These are phyloP conservation scores for Xylaria sp. DNA, from an alignment of 2,329 filamentous ascomycete genomes.

Conservation along the genomic window DNA sequence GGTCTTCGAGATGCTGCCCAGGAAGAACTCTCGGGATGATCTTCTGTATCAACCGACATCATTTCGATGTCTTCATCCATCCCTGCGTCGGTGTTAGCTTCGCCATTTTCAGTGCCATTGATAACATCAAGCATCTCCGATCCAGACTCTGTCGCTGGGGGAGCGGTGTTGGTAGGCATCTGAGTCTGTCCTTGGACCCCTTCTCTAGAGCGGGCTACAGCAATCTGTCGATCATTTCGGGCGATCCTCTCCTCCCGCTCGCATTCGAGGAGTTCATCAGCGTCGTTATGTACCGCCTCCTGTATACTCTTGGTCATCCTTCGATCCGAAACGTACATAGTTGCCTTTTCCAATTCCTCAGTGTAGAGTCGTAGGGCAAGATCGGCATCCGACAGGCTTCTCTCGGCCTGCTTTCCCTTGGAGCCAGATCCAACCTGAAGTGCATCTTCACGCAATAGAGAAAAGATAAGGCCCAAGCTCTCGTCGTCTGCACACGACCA, in stretches of 20 bases:
- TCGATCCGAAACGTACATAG: slow-evolving; percentile 34
- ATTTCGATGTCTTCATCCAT: neutral
- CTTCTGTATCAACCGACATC: neutral
- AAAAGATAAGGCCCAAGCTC: slow-evolving; percentile 24
- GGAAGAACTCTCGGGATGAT: slow-evolving; percentile 38
- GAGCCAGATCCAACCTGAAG: neutral
- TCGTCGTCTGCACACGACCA: slow-evolving; percentile 29
- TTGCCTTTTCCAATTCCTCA: slow-evolving; percentile 36
- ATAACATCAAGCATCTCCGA: slow-evolving; percentile 34
- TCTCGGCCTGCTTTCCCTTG: slow-evolving; percentile 41
- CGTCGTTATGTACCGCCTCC: slow-evolving; percentile 37
- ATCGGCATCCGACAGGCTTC: slow-evolving; percentile 34
- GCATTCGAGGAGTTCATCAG: slow-evolving; percentile 28
- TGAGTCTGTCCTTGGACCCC: neutral
- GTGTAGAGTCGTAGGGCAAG: slow-evolving; percentile 38
- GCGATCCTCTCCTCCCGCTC: slow-evolving; percentile 33
- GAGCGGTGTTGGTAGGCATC: neutral
- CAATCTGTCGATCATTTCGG: slow-evolving; percentile 31
- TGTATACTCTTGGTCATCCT: slow-evolving; percentile 43
- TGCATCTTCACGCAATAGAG: slow-evolving; percentile 23
- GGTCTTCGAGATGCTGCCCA: slow-evolving; percentile 37
- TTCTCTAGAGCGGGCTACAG: slow-evolving; percentile 15
- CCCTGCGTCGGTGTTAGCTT: neutral
- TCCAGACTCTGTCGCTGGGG: slow-evolving; percentile 22
- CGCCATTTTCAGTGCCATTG: slow-evolving; percentile 31